Conservation (phyloP, 331 rosid species). For the Pyrus hybrid region DNA sequence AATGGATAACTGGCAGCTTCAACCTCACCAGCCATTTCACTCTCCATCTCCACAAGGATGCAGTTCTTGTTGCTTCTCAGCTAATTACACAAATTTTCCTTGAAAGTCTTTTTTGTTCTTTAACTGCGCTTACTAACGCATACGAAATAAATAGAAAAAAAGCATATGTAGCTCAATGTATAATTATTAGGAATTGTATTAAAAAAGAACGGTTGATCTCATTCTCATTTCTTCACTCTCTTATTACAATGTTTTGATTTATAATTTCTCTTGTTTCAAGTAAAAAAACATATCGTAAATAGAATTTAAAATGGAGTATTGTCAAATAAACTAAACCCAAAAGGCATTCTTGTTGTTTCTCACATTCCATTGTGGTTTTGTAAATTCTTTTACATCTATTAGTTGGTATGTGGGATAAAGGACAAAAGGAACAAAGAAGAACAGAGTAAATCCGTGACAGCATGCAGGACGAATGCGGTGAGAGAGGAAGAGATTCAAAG, state of each 20-base stretch:
- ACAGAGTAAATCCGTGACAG: not conserved
- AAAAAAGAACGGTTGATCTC: not conserved
- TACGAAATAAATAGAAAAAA: not conserved
- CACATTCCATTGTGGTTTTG: not conserved
- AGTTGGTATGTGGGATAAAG: not conserved
- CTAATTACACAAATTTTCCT: slow-evolving; percentile 7
- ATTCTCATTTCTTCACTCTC: not conserved
- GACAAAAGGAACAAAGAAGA: not conserved
- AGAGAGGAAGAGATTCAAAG: not conserved
- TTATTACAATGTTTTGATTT: no score
- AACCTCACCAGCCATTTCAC: slow-evolving; percentile 41
- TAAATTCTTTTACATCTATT: not conserved
- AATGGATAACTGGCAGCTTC: slow-evolving; percentile 91
- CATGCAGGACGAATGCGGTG: not conserved
- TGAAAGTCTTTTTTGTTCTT: not conserved
- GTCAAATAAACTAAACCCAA: not conserved
- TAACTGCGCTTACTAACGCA: not conserved
- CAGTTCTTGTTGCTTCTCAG: slow-evolving; percentile 81
- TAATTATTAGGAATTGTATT: no score
- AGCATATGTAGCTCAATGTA: not conserved
- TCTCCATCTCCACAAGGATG: slow-evolving; percentile 58
- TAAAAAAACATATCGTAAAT: no score
- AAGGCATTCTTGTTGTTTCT: not conserved
- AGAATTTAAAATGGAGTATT: not conserved
- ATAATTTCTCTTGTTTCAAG: no score